Evolutionary conservation across 371 early-diverging fungal species (phyloP).

Genomic region (Mortierella sp.): DNA sequence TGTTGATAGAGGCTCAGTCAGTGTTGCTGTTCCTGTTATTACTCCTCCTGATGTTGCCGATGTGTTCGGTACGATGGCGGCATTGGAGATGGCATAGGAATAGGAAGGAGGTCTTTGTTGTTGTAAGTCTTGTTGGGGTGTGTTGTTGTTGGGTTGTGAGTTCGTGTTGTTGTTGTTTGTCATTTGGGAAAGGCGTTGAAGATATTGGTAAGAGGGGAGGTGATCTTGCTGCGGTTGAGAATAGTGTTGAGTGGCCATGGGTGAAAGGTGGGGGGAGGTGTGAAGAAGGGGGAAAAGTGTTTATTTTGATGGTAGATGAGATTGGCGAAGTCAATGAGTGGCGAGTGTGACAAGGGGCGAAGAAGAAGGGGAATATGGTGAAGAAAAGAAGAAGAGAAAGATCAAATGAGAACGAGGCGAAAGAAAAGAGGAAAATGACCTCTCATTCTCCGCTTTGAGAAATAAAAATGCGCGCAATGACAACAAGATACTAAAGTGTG

Average conservation of each 20-base stretch:
- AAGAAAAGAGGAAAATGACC: neutral
- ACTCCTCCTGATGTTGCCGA: neutral
- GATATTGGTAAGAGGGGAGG: neutral
- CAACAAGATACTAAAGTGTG: neutral
- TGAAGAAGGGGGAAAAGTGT: neutral
- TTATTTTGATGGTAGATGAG: neutral
- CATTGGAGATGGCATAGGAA: neutral
- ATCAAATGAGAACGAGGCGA: neutral
- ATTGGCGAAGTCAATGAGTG: neutral
- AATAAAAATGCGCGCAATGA: neutral
- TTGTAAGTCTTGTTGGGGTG: neutral
- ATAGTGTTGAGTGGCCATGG: conserved; percentile 30
- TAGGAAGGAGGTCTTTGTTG: conserved; percentile 3
- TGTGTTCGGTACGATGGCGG: neutral
- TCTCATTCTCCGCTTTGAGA: neutral
- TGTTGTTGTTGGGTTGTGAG: neutral
- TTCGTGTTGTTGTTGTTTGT: neutral
- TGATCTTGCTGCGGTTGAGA: conserved; percentile 11
- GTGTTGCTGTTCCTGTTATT: neutral
- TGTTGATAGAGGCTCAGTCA: neutral
- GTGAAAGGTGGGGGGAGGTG: neutral
- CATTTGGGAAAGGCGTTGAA: neutral
- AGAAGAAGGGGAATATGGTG: neutral
- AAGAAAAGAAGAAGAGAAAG: conserved; percentile 2
- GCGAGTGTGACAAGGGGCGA: conserved; percentile 2